These are phyloP conservation scores for Camptophora hylomeconis DNA, from an alignment of 2,329 filamentous ascomycete genomes.

Conservation along the genomic window DNA sequence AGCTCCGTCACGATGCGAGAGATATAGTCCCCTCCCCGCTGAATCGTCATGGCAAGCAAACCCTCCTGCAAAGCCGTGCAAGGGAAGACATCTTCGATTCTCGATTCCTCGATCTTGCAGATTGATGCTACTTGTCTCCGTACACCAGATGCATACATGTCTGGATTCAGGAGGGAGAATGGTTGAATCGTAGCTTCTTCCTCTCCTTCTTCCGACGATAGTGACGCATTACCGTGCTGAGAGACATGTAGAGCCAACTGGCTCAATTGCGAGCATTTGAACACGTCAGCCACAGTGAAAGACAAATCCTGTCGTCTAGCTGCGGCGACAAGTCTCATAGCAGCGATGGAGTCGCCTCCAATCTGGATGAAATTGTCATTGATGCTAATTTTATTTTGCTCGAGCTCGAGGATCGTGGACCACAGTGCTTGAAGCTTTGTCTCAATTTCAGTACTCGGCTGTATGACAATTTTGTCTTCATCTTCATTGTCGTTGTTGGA, in stretches of 20 bases:
- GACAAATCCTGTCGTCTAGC: conserved; percentile 12
- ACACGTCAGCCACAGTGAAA: conserved; percentile 19
- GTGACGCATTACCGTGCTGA: conserved; percentile 25
- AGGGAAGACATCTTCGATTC: conserved; percentile 29
- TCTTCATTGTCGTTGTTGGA: too few species aligned
- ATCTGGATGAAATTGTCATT: conserved; percentile 21
- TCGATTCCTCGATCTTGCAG: conserved; percentile 20
- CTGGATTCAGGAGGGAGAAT: conserved; percentile 20
- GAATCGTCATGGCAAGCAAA: conserved; percentile 33
- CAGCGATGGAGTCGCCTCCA: conserved; percentile 21
- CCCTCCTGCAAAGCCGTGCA: conserved; percentile 33
- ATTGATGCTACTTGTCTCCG: conserved; percentile 23
- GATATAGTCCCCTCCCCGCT: conserved; percentile 35
- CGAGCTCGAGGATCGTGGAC: too few species aligned
- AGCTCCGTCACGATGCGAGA: conserved; percentile 34
- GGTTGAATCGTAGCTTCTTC: conserved; percentile 3
- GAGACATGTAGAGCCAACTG: too few species aligned
- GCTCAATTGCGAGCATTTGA: conserved; percentile 26
- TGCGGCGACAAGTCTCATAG: conserved; percentile 19
- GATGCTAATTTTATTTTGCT: too few species aligned
- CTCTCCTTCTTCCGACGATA: conserved; percentile 30
- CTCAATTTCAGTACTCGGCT: too few species aligned
- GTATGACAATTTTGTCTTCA: too few species aligned
- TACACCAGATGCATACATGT: too few species aligned
- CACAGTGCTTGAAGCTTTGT: too few species aligned